These are phyloP conservation scores for Triticum timopheevii DNA, from an alignment of 176 grass and related monocot species.

Conservation along the genomic window DNA sequence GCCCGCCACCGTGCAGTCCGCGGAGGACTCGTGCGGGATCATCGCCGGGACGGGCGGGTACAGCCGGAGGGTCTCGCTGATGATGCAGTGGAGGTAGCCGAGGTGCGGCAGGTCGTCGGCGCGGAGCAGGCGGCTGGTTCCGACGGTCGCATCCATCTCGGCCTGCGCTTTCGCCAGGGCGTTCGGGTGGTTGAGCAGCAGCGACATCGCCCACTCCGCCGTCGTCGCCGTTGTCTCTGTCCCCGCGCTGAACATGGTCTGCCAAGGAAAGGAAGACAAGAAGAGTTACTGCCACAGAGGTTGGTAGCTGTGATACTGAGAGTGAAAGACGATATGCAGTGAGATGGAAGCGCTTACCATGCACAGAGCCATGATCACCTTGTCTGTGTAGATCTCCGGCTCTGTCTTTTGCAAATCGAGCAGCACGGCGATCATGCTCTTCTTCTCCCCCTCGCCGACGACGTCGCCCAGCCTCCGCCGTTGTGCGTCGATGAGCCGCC, in stretches of 20 bases:
- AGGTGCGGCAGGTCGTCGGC: conserved; percentile 29
- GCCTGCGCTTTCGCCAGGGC: background rate
- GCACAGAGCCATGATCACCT: conserved; percentile 32
- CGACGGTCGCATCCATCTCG: conserved; percentile 26
- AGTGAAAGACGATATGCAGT: too few relatives aligned
- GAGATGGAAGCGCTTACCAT: background rate
- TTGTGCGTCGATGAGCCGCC: conserved; percentile 38
- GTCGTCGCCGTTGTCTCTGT: conserved; percentile 38
- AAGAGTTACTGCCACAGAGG: background rate
- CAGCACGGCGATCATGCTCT: conserved; percentile 42
- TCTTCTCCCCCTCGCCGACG: background rate
- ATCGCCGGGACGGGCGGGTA: conserved; percentile 6
- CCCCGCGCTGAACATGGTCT: conserved; percentile 19
- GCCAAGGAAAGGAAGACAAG: background rate
- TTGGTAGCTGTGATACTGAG: too few relatives aligned
- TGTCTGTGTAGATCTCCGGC: conserved; percentile 50
- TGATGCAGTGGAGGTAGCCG: conserved; percentile 35
- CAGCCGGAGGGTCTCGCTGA: conserved; percentile 51
- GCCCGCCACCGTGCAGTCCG: conserved; percentile 22
- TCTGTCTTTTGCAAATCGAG: conserved; percentile 36
- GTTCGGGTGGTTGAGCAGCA: conserved; percentile 48
- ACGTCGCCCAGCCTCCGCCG: conserved; percentile 4
- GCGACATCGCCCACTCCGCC: conserved; percentile 48
- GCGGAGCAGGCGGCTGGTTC: background rate
- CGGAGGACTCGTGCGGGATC: conserved; percentile 29